Percentiles rank a stretch among this genome's conserved stretches.
Evolutionary conservation across 139 green algal genomes (phyloP).

Genomic region (Chlorella sp.): DNA sequence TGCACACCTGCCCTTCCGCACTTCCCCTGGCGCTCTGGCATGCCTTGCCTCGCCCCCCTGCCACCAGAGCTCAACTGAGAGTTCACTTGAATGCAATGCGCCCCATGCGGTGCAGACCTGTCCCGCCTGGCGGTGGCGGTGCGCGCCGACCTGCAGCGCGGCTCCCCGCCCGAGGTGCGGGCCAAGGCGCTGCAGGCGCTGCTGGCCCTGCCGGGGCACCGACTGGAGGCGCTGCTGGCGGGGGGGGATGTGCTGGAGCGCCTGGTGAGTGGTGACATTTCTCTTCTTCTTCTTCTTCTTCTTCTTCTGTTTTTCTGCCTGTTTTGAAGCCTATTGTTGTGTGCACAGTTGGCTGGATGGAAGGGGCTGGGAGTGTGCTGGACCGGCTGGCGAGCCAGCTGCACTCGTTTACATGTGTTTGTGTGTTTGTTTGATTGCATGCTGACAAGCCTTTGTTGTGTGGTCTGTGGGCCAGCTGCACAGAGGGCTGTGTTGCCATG

Average conservation of each 20-base stretch:
- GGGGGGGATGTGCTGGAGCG: slow-evolving; percentile 5
- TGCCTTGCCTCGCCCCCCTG: background rate
- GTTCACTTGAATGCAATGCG: background rate
- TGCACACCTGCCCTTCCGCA: no score
- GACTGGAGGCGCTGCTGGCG: slow-evolving; percentile 27
- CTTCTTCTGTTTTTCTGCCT: no score
- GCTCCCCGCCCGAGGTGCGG: slow-evolving; percentile 22
- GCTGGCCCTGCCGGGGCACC: slow-evolving; percentile 38
- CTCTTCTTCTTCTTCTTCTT: no score
- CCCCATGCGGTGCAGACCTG: slow-evolving; percentile 5
- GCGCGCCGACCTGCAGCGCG: slow-evolving; percentile 18
- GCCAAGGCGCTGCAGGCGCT: slow-evolving; percentile 38
- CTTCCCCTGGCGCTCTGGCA: background rate
- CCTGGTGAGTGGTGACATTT: slow-evolving; percentile 11
- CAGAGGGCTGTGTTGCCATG: background rate
- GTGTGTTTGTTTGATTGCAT: no score
- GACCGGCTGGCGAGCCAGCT: no score
- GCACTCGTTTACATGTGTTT: no score
- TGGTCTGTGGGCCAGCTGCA: no score
- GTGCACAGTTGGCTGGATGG: background rate
- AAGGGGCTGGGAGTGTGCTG: background rate
- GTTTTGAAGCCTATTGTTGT: no score
- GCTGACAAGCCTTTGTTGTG: no score
- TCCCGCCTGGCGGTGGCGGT: slow-evolving; percentile 27
- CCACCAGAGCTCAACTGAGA: no score